Base-by-base conservation (phyloP, 2,329 filamentous ascomycete genomes). In the Gnomoniopsis sp. region DNA sequence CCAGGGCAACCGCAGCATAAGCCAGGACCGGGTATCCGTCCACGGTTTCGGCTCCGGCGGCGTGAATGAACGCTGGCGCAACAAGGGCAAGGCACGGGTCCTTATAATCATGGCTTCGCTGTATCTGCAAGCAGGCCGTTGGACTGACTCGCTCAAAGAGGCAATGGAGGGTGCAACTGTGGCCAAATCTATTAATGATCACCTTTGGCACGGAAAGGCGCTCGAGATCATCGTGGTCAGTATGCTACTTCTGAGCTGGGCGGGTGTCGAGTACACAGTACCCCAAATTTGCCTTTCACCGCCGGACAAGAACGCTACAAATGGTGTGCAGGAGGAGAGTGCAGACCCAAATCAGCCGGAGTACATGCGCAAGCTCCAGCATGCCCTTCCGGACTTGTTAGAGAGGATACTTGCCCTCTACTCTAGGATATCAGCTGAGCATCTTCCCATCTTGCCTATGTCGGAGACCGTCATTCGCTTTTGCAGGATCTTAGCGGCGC, bases 191-290 rank as follows among this genome's bases (percentile, higher is more conserved):
- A 83, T 90, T 59, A 93, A 91, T 66, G 95, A 99, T 73, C 91
- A 96, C 72, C 72, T 98, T n/a, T 99, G 95, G 93, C 91, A 97
- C 74, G 95, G 90, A 19, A 98, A 98, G 74, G 93, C 91, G 1
- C 79, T 99, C 21, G 96, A 99, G 70, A 86, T 93, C 30, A 90
- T 96, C 61, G 77, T 95, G 49, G 81, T 96, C 26, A 91, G 89
- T 68, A 81, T 98, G 65, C 70, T 98, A 44, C 83, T 98, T 66
- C 85, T 96, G 62, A 89, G 87, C 33, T 96, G 92, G 90, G 84
- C 88, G 38, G 89, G 88, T 3, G 79, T 93, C 67, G 89, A 95
- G 68, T 98, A 98, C 66, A 83, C 88, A 66, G 82, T 95, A n/a
- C 85, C 85, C 2, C 71, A 76, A 11, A 72, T 88, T 17, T 83